phyloP scores from a whole-genome alignment of 768 basidiomycete genomes.

The Myochromella boudieri region DNA sequence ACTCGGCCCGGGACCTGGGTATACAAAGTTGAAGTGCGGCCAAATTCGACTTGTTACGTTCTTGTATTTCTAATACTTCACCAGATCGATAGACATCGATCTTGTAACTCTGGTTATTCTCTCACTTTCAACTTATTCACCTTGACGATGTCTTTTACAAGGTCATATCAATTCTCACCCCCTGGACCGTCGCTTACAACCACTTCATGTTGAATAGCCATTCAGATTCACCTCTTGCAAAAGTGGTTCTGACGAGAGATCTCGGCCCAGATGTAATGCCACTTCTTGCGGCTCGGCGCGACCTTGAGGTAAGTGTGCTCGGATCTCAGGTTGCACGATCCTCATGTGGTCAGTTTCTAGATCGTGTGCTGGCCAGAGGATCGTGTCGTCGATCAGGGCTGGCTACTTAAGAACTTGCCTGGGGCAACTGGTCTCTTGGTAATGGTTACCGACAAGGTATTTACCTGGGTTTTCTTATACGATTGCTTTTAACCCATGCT shows the following conservation, averaged over 20 bases:
- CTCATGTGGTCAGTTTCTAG: constrained; percentile 18
- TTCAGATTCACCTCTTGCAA: constrained; percentile 17
- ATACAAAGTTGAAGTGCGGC: too few species aligned
- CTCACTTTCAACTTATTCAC: background rate
- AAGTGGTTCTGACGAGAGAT: constrained; percentile 59
- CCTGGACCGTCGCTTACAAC: background rate
- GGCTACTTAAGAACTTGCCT: constrained; percentile 72
- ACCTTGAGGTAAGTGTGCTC: constrained; percentile 50
- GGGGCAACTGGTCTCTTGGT: constrained; percentile 65
- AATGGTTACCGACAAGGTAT: constrained; percentile 72
- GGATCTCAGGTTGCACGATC: background rate
- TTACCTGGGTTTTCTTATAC: background rate
- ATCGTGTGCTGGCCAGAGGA: constrained; percentile 50
- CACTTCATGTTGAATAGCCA: background rate
- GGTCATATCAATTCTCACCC: background rate
- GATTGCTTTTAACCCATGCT: constrained; percentile 10
- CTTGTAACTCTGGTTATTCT: background rate
- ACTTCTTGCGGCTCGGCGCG: constrained; percentile 43
- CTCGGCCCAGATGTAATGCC: constrained; percentile 67
- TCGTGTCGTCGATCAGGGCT: constrained; percentile 53
- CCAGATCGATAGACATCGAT: too few species aligned
- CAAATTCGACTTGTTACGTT: too few species aligned
- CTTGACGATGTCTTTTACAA: constrained; percentile 2
- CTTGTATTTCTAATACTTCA: too few species aligned
- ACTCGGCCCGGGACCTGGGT: too few species aligned